A percentile compares a stretch with the other conserved stretches of the same genome.
phyloP scores from a whole-genome alignment of 345 rosid genomes.

The Acer yangbiense region DNA sequence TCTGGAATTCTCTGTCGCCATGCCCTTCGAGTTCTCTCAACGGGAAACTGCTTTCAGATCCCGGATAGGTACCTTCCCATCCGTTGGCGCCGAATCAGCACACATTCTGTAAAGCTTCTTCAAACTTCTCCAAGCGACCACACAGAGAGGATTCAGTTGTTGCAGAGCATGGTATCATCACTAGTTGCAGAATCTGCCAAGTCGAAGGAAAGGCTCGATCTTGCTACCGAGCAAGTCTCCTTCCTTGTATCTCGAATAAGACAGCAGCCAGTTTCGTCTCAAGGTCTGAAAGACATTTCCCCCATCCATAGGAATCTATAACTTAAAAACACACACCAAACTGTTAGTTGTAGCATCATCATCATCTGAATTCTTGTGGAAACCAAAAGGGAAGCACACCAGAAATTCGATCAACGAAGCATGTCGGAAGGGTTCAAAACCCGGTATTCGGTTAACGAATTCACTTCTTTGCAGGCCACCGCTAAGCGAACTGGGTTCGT shows the following conservation, averaged over 20 bases:
- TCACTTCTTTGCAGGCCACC: background rate
- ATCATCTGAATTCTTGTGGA: slow-evolving; percentile 4
- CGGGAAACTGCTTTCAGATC: slow-evolving; percentile 90
- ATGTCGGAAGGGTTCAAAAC: background rate
- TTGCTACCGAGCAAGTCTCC: slow-evolving; percentile 77
- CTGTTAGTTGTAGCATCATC: slow-evolving; percentile 5
- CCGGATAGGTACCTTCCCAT: slow-evolving; percentile 86
- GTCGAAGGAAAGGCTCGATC: slow-evolving; percentile 83
- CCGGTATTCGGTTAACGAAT: background rate
- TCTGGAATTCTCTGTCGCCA: slow-evolving; percentile 96
- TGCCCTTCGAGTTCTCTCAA: slow-evolving; percentile 88
- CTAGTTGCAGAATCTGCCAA: slow-evolving; percentile 73
- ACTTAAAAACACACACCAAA: slow-evolving; percentile 6
- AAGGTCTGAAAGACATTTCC: slow-evolving; percentile 35
- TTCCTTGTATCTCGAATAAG: slow-evolving; percentile 69
- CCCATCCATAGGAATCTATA: slow-evolving; percentile 40
- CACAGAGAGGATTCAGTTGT: slow-evolving; percentile 66
- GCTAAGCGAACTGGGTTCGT: too few species aligned
- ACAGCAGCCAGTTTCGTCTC: slow-evolving; percentile 64
- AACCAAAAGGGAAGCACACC: background rate
- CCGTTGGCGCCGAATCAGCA: slow-evolving; percentile 77
- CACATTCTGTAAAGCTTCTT: slow-evolving; percentile 46
- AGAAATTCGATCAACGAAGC: background rate
- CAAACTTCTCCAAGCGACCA: slow-evolving; percentile 50
- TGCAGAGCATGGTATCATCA: slow-evolving; percentile 74